Conservation (phyloP, 345 rosid genomes). For the Populus tremula region DNA sequence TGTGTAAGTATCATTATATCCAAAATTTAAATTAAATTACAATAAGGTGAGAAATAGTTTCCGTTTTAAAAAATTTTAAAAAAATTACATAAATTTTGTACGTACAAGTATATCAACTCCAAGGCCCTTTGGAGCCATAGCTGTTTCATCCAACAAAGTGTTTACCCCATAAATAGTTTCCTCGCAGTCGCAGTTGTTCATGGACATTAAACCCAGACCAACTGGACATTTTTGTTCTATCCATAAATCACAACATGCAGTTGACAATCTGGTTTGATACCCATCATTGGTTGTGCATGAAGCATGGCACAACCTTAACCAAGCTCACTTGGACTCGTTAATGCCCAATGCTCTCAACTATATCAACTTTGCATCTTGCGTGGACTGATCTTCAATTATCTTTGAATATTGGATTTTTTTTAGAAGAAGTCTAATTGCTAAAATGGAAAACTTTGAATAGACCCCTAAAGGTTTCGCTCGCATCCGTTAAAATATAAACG, state of each 20-base stretch:
- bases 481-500: background rate
- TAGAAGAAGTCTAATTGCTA: too few relatives aligned
- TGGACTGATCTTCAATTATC: too few relatives aligned
- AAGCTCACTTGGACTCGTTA: slow-evolving; percentile 4
- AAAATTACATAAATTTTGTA: slow-evolving; percentile 25
- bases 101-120: slow-evolving; percentile 55
- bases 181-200: background rate
- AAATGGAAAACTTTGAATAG: too few relatives aligned
- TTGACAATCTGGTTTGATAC: slow-evolving; percentile 33
- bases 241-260: slow-evolving; percentile 28
- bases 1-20: background rate
- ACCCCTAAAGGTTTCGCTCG: too few relatives aligned
- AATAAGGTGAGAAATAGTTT: background rate
- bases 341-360: too few relatives aligned
- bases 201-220: too few relatives aligned
- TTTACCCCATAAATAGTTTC: slow-evolving; percentile 29
- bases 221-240: slow-evolving; percentile 24
- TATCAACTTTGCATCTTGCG: background rate
- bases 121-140: slow-evolving; percentile 24
- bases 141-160: slow-evolving; percentile 22
- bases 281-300: slow-evolving; percentile 37
- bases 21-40: slow-evolving; percentile 62
- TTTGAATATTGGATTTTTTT: too few relatives aligned
- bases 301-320: slow-evolving; percentile 25
- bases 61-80: rapidly evolving